Percentiles rank a stretch among this genome's conserved stretches.
Evolutionary conservation across 2,329 filamentous ascomycete species (phyloP).

Genomic region (Phoma sp.): DNA sequence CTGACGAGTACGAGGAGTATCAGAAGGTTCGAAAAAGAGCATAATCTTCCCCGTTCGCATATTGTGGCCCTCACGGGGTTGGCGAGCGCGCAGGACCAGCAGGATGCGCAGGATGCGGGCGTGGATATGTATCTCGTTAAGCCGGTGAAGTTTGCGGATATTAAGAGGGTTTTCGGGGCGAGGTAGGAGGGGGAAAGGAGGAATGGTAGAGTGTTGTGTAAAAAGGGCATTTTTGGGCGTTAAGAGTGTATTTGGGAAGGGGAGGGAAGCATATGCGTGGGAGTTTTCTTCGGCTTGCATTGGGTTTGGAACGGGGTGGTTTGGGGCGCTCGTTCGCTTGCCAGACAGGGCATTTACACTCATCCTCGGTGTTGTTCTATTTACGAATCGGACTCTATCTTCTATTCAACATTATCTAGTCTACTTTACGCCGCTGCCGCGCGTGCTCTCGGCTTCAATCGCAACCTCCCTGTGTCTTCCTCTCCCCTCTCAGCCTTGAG

Average conservation of each 20-base stretch:
- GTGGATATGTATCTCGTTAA: constrained; percentile 49
- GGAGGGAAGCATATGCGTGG: neutral
- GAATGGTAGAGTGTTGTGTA: neutral
- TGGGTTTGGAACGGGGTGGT: neutral
- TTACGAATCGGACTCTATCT: neutral
- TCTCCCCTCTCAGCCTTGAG: constrained; percentile 38
- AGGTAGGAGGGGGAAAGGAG: neutral
- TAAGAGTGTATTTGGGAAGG: neutral
- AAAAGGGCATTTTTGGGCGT: neutral
- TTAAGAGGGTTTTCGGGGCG: constrained; percentile 34
- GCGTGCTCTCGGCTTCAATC: constrained; percentile 30
- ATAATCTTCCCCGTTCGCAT: constrained; percentile 23
- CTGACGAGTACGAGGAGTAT: constrained; percentile 45
- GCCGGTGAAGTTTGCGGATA: constrained; percentile 46
- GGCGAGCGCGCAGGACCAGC: constrained; percentile 44
- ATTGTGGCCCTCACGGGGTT: constrained; percentile 49
- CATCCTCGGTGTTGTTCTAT: neutral
- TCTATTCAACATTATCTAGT: neutral
- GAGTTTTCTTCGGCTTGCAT: neutral
- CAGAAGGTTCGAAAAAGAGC: constrained; percentile 34
- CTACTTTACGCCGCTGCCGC: neutral
- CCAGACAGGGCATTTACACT: no score
- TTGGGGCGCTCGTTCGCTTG: no score
- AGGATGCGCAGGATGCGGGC: constrained; percentile 41
- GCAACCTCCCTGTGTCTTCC: constrained; percentile 29